Evolutionary conservation across 169 alveolate genomes (phyloP).

Genomic region (Plasmodium cynomolgi): DNA sequence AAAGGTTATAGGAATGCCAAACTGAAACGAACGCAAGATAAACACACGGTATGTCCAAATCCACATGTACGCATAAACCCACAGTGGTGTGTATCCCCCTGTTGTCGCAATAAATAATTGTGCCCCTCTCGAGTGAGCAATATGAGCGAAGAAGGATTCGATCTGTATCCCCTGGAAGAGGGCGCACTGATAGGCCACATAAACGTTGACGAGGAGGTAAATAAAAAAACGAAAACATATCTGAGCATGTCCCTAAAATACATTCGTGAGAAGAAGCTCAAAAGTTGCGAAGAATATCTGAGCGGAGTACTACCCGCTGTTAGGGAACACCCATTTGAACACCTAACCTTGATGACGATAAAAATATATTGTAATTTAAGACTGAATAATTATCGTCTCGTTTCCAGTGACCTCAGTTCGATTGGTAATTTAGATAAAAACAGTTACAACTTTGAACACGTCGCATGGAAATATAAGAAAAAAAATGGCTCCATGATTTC

Average conservation of each 20-base stretch:
- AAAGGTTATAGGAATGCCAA: neutral
- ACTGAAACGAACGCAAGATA: neutral
- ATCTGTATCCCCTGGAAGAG: conserved; percentile 30
- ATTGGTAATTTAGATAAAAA: conserved; percentile 32
- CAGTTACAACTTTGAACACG: conserved; percentile 31
- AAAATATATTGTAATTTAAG: conserved; percentile 73
- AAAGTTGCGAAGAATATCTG: conserved; percentile 34
- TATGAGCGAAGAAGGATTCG: conserved; percentile 22
- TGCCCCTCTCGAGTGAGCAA: neutral
- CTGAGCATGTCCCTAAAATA: conserved; percentile 2
- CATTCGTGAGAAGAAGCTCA: conserved; percentile 38
- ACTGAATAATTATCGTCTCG: conserved; percentile 22
- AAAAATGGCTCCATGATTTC: conserved; percentile 62
- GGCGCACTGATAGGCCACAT: conserved; percentile 7
- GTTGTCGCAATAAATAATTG: too few relatives aligned
- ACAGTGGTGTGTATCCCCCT: neutral
- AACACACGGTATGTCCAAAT: neutral
- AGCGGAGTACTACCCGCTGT: conserved; percentile 14
- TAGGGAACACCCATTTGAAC: conserved; percentile 65
- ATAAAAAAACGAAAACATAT: conserved; percentile 9
- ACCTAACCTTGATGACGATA: conserved; percentile 32
- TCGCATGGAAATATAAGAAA: conserved; percentile 34
- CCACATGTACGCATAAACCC: neutral
- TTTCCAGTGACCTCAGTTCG: conserved; percentile 39
- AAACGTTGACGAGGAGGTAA: conserved; percentile 35